Evolutionary conservation across 192 early-diverging fungal genomes (phyloP), one percentile per base, ranked within the genome.

Genomic region (Coemansia sp.): DNA sequence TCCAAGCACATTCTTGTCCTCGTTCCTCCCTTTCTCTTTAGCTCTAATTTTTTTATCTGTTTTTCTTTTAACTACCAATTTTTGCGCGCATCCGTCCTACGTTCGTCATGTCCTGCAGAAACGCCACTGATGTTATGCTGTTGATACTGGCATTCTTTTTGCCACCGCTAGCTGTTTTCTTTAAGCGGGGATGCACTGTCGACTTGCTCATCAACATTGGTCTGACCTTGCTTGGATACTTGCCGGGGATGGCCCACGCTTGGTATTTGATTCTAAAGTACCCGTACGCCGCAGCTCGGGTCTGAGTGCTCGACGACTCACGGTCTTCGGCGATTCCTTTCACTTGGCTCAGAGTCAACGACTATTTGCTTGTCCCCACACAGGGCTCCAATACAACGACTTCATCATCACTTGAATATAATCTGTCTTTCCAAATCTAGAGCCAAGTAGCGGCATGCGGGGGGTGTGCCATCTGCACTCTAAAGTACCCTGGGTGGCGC

Each of bases 161-260:
- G 16, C 90, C 90, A 15, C 90, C 90, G 39, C 66, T 90, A 3
- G 88, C 87, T 24, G 91, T 90, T 29, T 81, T 88, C 50, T 73
- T 92, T 53, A 89, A 89, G 72, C 78, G 73, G 31, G 91, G 89
- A 40, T 87, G 82, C 74, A 67, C 68, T 15, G 40, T 27, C 29
- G 91, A 91, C 55, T 71, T 92, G 12, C 68, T 87, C 29, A 90
- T 94, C 68, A 93, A 93, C 82, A 84, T 93, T 65, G 38, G 76
- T 15, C 81, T 94, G 75, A 92, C 92, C 0, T 66, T 87, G 62
- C 82, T 94, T 34, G 90, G 90, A 24, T 90, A 69, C 64, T 73
- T 93, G 38, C 90, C 91, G 1, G 92, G 91, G 70, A 85, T 90
- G 53, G 75, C 90, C 34, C 90, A 90, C 60, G 87, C 88, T 29